Evolutionary conservation across 257 asterid genomes (phyloP), one percentile per base, ranked within the genome.

Genomic region (Ocimum tenuiflorum): DNA sequence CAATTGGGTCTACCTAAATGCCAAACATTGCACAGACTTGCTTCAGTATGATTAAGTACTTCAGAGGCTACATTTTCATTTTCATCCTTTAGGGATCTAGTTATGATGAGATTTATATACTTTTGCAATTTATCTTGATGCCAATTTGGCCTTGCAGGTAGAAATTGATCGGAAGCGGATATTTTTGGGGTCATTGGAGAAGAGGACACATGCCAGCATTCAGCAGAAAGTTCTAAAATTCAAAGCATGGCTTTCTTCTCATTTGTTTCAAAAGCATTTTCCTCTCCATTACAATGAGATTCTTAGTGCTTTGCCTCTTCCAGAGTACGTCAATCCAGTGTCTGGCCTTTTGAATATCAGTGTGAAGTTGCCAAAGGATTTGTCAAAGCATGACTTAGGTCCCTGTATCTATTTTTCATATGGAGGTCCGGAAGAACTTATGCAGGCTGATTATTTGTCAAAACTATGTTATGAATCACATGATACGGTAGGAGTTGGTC

Each of bases 321-420:
- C 86, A 65, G 95, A 90, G 78, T 94, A 90, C 74, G 60, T 81
- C 77, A 82, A 86, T 79, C 95, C 97, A 35, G 65, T 78, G 39
- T 85, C 86, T 62, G 97, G 99, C 77, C 80, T 78, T 77, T 79
- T 94, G 77, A 94, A 90, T 78, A 74, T 94, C 76, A 84, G 92
- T 54, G 70, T 78, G 73, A 90, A 83, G 79, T 73, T 79, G 82
- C 92, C 96, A 6, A 73, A 79, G 80, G 91, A 88, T 72, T 67
- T 74, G 20, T 73, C 76, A 51, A 81, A 75, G 82, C 86, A 81
- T 8, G 94, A 87, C 33, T 74, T 86, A 65, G 99, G 99, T 72
- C 99, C 99, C 59, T 80, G 80, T 67, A 72, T 94, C 78, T 83
- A 83, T 72, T 79, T 90, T 63, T 80, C 96, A 31, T 88, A 80